A percentile compares a stretch with the other conserved stretches of the same genome.
Evolutionary conservation across 495 filamentous ascomycete species (phyloP).

Genomic region (Parmelia sp.): DNA sequence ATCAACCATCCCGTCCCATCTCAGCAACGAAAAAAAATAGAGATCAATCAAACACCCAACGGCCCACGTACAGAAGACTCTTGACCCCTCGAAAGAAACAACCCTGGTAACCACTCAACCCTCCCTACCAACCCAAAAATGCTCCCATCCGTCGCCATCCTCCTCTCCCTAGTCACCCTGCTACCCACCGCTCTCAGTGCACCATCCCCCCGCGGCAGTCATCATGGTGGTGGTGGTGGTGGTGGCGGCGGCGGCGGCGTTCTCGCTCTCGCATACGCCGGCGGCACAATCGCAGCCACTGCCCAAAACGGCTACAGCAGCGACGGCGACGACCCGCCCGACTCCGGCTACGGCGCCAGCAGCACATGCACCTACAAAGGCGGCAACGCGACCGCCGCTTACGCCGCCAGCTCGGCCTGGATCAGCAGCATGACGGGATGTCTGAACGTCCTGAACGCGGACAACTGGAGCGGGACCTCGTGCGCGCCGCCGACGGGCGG

Average conservation of each 20-base stretch:
- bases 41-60: neutral
- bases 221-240: neutral
- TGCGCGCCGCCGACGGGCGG: neutral
- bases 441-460: neutral
- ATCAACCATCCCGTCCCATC: neutral
- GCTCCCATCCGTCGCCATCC: neutral
- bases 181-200: neutral
- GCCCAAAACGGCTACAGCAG: neutral
- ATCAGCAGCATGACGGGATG: neutral
- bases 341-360: neutral
- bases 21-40: too few species aligned
- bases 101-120: neutral
- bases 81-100: neutral
- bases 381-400: neutral
- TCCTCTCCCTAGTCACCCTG: neutral
- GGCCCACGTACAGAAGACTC: neutral
- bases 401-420: neutral
- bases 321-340: neutral
- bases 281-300: neutral
- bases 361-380: neutral
- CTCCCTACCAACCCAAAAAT: neutral
- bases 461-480: neutral
- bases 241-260: neutral
- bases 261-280: neutral
- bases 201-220: too few species aligned